Conservation (phyloP, 139 green algal species). For the Tetradesmus lagerheimii region DNA sequence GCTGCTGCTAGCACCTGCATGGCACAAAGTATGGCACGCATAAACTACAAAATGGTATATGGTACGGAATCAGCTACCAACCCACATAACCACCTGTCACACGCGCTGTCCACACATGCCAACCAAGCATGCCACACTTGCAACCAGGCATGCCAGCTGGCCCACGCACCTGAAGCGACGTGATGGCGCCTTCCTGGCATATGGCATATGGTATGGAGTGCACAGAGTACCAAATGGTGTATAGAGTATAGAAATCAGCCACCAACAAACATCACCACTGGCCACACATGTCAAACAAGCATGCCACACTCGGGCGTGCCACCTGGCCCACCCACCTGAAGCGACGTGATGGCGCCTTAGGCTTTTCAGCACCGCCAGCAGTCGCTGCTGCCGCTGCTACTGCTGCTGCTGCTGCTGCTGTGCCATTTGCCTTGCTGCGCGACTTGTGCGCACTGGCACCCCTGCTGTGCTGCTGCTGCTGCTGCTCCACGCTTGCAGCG, state of each 20-base stretch:
- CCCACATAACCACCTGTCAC: too few relatives aligned
- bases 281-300: too few relatives aligned
- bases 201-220: too few relatives aligned
- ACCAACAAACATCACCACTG: too few relatives aligned
- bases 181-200: conserved; percentile 18
- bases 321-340: conserved; percentile 15
- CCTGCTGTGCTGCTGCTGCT: not conserved
- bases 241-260: too few relatives aligned
- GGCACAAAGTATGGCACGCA: not conserved
- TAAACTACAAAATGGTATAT: too few relatives aligned
- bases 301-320: too few relatives aligned
- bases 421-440: not conserved
- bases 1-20: too few relatives aligned
- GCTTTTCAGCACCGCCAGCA: conserved; percentile 11
- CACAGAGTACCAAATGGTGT: too few relatives aligned
- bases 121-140: not conserved
- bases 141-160: too few relatives aligned
- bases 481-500: not conserved
- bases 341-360: not conserved
- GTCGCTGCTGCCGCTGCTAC: not conserved
- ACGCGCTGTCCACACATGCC: too few relatives aligned
- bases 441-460: not conserved
- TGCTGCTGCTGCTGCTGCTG: conserved; percentile 24
- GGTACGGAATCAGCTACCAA: too few relatives aligned
- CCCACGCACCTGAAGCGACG: conserved; percentile 30